A percentile compares a stretch with the other conserved stretches of the same genome.
These are phyloP conservation scores for Bidens hawaiensis DNA, from an alignment of 140 eudicot species.

Conservation along the genomic window DNA sequence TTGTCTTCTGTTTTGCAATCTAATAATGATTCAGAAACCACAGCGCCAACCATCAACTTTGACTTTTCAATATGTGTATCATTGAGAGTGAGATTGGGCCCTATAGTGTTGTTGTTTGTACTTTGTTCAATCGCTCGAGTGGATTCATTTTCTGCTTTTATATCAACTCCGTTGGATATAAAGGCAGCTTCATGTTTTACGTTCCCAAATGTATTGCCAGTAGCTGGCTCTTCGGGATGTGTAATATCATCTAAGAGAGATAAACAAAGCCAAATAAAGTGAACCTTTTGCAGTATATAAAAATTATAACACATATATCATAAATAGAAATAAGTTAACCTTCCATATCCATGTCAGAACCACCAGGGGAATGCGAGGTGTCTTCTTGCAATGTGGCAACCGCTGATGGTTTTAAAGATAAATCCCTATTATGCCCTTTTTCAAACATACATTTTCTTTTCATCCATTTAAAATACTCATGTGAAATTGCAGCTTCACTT, in stretches of 20 bases:
- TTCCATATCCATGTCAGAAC: conserved; percentile 95
- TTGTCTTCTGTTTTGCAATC: conserved; percentile 9
- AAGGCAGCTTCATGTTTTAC: conserved; percentile 20
- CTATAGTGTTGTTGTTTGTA: conserved; percentile 21
- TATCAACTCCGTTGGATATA: conserved; percentile 30
- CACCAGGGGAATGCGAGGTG: conserved; percentile 44
- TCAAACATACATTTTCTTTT: conserved; percentile 42
- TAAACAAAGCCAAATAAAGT: conserved; percentile 15
- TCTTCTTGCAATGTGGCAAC: conserved; percentile 18
- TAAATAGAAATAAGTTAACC: conserved; percentile 49
- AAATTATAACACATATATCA: background rate
- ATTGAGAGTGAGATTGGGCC: conserved; percentile 23
- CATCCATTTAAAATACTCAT: conserved; percentile 57
- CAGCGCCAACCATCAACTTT: conserved; percentile 12
- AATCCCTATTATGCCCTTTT: conserved; percentile 10
- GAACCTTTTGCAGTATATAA: background rate
- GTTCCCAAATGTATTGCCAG: conserved; percentile 16
- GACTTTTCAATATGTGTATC: conserved; percentile 17
- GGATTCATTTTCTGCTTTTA: conserved; percentile 18
- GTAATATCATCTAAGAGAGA: conserved; percentile 75
- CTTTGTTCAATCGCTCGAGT: conserved; percentile 32
- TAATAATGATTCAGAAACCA: conserved; percentile 19
- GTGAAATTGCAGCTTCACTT: conserved; percentile 55
- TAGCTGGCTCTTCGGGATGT: conserved; percentile 38
- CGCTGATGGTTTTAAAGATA: conserved; percentile 16